A percentile compares a stretch with the other conserved stretches of the same genome.
Conservation (phyloP, 805 yeast species). For the Ascoidea asiatica region DNA sequence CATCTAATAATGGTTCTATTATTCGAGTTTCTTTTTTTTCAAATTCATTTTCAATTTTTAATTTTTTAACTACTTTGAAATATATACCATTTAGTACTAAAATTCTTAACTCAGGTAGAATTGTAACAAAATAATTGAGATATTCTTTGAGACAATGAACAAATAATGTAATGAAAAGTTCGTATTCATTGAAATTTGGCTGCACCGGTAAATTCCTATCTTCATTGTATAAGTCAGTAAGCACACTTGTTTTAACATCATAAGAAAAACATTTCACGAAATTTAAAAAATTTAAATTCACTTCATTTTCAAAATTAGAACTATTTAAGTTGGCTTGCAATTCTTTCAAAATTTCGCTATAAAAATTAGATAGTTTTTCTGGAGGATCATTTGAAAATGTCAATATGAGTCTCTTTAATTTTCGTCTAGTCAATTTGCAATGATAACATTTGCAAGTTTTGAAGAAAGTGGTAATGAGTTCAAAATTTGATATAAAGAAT, state of each 20-base stretch:
- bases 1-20: neutral
- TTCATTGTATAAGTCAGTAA: neutral
- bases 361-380: too few relatives aligned
- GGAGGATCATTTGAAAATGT: neutral
- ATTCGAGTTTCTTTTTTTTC: neutral
- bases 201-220: neutral
- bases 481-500: neutral
- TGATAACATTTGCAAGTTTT: neutral
- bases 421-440: neutral
- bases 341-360: neutral
- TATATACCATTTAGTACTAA: neutral
- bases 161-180: neutral
- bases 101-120: neutral
- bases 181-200: neutral
- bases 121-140: neutral
- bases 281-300: too few relatives aligned
- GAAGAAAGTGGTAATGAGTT: neutral
- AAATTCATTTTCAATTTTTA: too few relatives aligned
- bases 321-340: neutral
- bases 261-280: neutral
- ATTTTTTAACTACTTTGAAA: neutral
- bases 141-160: neutral
- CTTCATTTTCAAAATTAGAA: neutral
- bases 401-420: neutral
- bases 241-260: neutral